Base-by-base conservation (phyloP, 345 rosid species). In the Lenwebbia sp. region DNA sequence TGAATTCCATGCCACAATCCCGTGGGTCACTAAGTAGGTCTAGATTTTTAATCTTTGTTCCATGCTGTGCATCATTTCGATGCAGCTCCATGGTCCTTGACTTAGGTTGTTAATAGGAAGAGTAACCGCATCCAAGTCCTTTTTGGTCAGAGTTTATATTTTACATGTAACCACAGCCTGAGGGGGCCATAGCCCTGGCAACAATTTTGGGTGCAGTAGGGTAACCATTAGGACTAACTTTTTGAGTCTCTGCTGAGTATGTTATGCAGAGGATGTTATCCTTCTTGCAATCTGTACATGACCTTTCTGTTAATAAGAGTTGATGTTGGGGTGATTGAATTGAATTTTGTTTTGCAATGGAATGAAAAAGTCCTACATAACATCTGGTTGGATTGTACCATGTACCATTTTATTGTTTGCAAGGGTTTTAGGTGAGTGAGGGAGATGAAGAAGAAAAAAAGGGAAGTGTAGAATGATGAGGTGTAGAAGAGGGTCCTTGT, bases 151-250 rank as follows among this genome's bases (percentile, higher is more conserved):
- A 86, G 33, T 85, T 74, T 28, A 65, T 65, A 88, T 82, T 54
- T 84, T 86, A 49, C 84, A 82, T 90, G 88, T 90, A 91, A 86
- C 91, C 54, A 50, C 82, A 13, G 81, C 30, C 60, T 86, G 82
- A 82, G 76, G 86, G 57, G 75, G 74, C 26, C 26, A 60, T 74
- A 84, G 86, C 57, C 85, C 87, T 87, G 88, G 88, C 90, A 44
- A 87, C 89, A 92, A 84, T 93, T 92, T 92, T 93, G 91, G 90
- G 85, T 90, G 91, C 91, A 82, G 86, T 86, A 88, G 88, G 40
- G 82, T 88, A 57, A 90, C 91, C 86, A 88, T 41, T 22, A 87
- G 70, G 44, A 44, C 84, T 85, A 13, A 55, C 55, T 40, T 81
- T 75, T 88, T 83, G 88, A 85, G 91, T 83, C 84, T 76, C 22